Conservation (phyloP, 78 protist species). For the Polysphondylium violaceum region DNA sequence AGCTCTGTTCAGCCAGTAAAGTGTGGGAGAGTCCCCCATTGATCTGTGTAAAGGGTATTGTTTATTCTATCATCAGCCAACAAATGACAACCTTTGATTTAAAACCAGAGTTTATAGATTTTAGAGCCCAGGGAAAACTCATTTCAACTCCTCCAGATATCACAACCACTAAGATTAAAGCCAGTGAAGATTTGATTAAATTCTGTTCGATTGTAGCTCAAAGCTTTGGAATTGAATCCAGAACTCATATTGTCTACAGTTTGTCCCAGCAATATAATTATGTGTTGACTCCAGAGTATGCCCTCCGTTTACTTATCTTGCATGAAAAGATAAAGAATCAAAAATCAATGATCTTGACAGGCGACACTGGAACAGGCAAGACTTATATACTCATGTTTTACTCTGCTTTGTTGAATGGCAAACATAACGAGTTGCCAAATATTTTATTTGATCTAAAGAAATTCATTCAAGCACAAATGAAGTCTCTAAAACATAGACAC, state of each 20-base stretch:
- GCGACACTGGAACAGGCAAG: slow-evolving; percentile 84
- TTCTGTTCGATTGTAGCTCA: not conserved
- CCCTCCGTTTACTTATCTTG: slow-evolving; percentile 18
- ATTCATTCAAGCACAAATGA: not conserved
- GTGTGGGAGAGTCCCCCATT: slow-evolving; percentile 66
- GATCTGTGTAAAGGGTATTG: not conserved
- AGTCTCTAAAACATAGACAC: not conserved
- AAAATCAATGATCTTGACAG: slow-evolving; percentile 50
- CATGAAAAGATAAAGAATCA: slow-evolving; percentile 52
- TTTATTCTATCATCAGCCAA: not conserved
- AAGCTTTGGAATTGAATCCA: slow-evolving; percentile 34
- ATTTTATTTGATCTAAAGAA: slow-evolving; percentile 16
- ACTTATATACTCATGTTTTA: slow-evolving; percentile 43
- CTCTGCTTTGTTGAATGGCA: slow-evolving; percentile 52
- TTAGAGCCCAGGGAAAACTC: not conserved
- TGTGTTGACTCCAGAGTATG: slow-evolving; percentile 78
- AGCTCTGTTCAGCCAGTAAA: not conserved
- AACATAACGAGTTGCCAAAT: slow-evolving; percentile 39
- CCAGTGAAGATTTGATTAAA: not conserved
- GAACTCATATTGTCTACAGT: slow-evolving; percentile 9
- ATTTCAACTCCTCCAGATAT: not conserved
- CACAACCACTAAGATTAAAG: not conserved
- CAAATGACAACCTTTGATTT: no score
- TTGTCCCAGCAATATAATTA: slow-evolving; percentile 39
- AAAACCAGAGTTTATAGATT: slow-evolving; percentile 2